Evolutionary conservation across 2,329 filamentous ascomycete genomes (phyloP).

Genomic region (Aspergillus sp.): DNA sequence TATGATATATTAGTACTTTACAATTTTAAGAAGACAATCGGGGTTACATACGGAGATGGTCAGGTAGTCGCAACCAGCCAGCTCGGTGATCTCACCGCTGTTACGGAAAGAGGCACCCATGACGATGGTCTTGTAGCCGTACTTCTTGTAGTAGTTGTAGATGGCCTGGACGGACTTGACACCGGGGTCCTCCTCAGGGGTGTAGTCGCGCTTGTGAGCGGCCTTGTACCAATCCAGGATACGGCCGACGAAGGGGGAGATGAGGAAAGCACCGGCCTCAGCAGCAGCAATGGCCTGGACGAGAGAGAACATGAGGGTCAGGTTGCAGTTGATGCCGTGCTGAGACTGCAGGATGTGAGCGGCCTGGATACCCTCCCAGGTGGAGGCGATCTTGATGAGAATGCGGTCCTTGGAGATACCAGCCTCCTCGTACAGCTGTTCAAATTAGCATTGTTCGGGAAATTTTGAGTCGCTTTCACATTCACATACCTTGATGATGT

Average conservation of each 20-base stretch:
- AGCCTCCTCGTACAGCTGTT: slow-evolving; percentile 87
- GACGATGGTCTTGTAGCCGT: slow-evolving; percentile 97
- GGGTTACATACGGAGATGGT: slow-evolving; percentile 80
- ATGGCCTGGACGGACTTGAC: slow-evolving; percentile 91
- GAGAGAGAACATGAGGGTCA: slow-evolving; percentile 97
- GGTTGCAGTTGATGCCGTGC: slow-evolving; percentile 96
- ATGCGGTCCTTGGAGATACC: slow-evolving; percentile 93
- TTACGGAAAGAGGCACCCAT: slow-evolving; percentile 99
- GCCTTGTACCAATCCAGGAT: slow-evolving; percentile 99
- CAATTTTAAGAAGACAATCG: background rate
- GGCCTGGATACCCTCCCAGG: slow-evolving; percentile 99
- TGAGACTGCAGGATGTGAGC: slow-evolving; percentile 95
- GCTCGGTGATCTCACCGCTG: slow-evolving; percentile 94
- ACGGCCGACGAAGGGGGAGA: slow-evolving; percentile 98
- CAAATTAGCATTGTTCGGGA: background rate
- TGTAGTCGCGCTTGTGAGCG: slow-evolving; percentile 89
- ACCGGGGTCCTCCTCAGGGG: slow-evolving; percentile 88
- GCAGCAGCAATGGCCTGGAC: slow-evolving; percentile 94
- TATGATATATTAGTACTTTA: slow-evolving; percentile 42
- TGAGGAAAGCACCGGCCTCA: slow-evolving; percentile 94
- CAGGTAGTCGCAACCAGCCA: slow-evolving; percentile 97
- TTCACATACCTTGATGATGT: slow-evolving; percentile 81
- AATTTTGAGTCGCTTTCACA: background rate
- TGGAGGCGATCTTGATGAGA: slow-evolving; percentile 98
- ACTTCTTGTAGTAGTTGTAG: slow-evolving; percentile 99